Evolutionary conservation across 2,329 filamentous ascomycete species (phyloP), one percentile per base, ranked within the genome.

Genomic region (Trichoderma atroviride): DNA sequence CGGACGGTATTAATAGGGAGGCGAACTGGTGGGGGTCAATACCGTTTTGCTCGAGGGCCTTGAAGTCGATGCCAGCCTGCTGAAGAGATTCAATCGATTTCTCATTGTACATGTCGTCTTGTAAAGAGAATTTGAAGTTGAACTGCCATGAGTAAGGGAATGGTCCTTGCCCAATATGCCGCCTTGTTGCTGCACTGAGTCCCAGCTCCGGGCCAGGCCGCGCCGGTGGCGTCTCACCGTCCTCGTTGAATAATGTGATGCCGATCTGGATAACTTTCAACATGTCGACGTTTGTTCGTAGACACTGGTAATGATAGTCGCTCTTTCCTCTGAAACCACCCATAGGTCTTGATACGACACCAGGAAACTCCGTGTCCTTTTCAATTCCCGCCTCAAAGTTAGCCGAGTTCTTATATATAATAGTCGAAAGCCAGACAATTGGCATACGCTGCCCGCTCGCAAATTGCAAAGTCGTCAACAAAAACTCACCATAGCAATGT

Each of bases 361-460:
- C 96, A n/a, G 96, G 96, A 75, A 99, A 99, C 79, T 98, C 95
- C 29, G 96, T 97, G 79, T 99, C 96, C 94, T 97, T 60, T 58
- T 27, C 24, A 5, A 50, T 50, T 6, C 29, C 63, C 55, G 14
- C 35, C 73, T 66, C 40, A 57, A 43, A 60, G 63, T 72, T 56
- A 73, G 72, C 63, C 22, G 33, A 47, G 27, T 22, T 33, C 9
- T 47, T 37, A 40, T n/a, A n/a, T 22, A 50, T 5, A 19, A 33
- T 10, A 63, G 37, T 31, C 29, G 31, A 40, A 31, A 27, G n/a
- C 14, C 13, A 53, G 50, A 50, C 40, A 47, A 16, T 59, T 43
- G 37, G 37, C 40, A 58, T 50, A 19, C 53, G 29, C 19, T 66
- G 57, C 35, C 19, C 27, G 31, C 13, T 35, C 31, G 56, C 56